Base-by-base conservation (phyloP, 768 basidiomycete genomes). In the Tricholoma sp. region DNA sequence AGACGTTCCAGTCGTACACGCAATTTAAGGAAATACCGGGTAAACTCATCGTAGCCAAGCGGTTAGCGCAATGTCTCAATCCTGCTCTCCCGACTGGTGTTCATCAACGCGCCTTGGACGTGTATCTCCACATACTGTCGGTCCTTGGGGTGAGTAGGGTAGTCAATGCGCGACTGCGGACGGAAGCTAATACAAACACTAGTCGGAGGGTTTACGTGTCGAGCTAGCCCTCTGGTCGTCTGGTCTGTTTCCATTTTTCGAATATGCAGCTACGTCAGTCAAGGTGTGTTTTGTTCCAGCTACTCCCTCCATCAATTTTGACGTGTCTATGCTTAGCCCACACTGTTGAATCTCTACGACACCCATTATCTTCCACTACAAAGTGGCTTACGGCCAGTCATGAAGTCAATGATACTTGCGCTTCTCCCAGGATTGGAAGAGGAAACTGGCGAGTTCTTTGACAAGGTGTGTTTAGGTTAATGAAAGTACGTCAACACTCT, bases 261-360 rank as follows among this genome's bases (percentile, higher is more conserved):
- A 98, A 73, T 98, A 94, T 70, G 94, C 97, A 9, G 89, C 96
- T n/a, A 98, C 95, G n/a, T 94, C 94, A 17, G 94, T 98, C 56
- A 93, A 93, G 80, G 93, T 90, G 61, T 51, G 73, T 45, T 24
- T n/a, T 45, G 13, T 11, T 53, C 36, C 36, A 31, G 47, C 37
- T 32, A 42, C 53, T 31, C 39, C 45, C 28, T 44, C 47, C 37
- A 32, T 17, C 29, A n/a, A 8, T 24, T 17, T 6, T 13, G 7
- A 31, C 31, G 4, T n/a, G 52, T 45, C 39, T n/a, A 0, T 36
- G 31, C 20, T 4, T 47, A 96, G 88, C 95, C 95, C 2, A 81
- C 86, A 18, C 77, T 99, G 1, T 80, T 99, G 47, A 89, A 87
- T 62, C 81, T 98, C n/a, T 98, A 93, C 65, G 92, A 97, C 63